phyloP scores from a whole-genome alignment of 1,139 yeast genomes.

The Saccharomyces hybrid region DNA sequence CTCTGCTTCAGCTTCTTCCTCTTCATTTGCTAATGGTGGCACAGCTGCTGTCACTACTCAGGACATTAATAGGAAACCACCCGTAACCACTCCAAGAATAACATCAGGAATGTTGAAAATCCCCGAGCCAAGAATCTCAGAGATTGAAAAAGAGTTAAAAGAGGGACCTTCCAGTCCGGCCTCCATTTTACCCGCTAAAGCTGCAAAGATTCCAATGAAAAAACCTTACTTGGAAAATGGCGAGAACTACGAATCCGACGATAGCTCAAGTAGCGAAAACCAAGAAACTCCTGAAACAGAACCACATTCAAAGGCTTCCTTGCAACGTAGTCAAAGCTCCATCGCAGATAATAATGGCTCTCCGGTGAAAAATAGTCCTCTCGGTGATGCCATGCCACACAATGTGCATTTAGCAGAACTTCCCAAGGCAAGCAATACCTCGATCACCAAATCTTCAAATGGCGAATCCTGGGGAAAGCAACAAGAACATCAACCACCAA shows the following conservation, averaged over 20 bases:
- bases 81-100: conserved; percentile 36
- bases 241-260: conserved; percentile 12
- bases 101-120: conserved; percentile 59
- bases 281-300: conserved; percentile 5
- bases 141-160: conserved; percentile 31
- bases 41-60: too few species aligned
- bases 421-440: conserved; percentile 16
- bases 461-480: conserved; percentile 1
- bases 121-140: conserved; percentile 37
- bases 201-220: conserved; percentile 32
- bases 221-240: conserved; percentile 20
- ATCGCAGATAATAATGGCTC: conserved; percentile 31
- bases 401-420: conserved; percentile 26
- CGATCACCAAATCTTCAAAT: conserved; percentile 5
- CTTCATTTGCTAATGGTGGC: conserved; percentile 7
- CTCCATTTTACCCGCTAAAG: conserved; percentile 26
- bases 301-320: conserved; percentile 6
- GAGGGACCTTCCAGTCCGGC: conserved; percentile 33
- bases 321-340: conserved; percentile 20
- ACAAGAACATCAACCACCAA: conserved; percentile 3
- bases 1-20: conserved; percentile 6
- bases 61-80: conserved; percentile 3
- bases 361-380: conserved; percentile 21
- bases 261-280: conserved; percentile 1
- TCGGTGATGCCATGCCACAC: conserved; percentile 10